Conservation (phyloP, 768 basidiomycete species). For the Paxillus rubicundulus region DNA sequence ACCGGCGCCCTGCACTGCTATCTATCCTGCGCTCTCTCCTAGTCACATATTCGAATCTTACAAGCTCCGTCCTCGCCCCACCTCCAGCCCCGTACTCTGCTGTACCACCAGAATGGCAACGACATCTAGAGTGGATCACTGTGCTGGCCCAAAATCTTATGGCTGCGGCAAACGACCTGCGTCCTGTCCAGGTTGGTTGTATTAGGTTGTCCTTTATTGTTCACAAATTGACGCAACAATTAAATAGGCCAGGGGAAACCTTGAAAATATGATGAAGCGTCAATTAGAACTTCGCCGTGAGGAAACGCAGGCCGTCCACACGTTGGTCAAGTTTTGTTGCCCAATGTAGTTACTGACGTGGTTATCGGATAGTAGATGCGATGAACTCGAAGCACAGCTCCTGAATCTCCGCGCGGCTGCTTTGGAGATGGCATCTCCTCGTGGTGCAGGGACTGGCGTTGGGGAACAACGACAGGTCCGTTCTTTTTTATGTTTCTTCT, state of each 20-base stretch:
- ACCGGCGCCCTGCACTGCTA: conserved; percentile 72
- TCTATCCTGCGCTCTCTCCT: conserved; percentile 75
- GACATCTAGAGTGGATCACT: conserved; percentile 77
- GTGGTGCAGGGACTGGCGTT: neutral
- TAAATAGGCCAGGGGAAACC: conserved; percentile 68
- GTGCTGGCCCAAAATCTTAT: conserved; percentile 83
- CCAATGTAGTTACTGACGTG: conserved; percentile 6
- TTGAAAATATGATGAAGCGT: conserved; percentile 78
- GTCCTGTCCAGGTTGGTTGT: conserved; percentile 73
- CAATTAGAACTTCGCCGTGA: conserved; percentile 72
- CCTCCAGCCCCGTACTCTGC: conserved; percentile 48
- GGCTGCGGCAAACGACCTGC: conserved; percentile 85
- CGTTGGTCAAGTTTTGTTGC: conserved; percentile 43
- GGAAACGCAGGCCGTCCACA: conserved; percentile 67
- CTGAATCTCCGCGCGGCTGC: conserved; percentile 44
- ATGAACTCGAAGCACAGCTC: conserved; percentile 62
- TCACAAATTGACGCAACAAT: conserved; percentile 1
- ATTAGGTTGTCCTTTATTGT: neutral
- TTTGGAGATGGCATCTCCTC: conserved; percentile 12
- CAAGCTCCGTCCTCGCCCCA: conserved; percentile 65
- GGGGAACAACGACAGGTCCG: conserved; percentile 18
- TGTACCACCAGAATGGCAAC: conserved; percentile 65
- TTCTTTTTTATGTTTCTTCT: neutral
- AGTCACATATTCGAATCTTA: conserved; percentile 73
- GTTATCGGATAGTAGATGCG: conserved; percentile 53